Percentiles rank a stretch among this genome's conserved stretches.
Conservation (phyloP, 768 basidiomycete genomes). For the Trametes punicea region DNA sequence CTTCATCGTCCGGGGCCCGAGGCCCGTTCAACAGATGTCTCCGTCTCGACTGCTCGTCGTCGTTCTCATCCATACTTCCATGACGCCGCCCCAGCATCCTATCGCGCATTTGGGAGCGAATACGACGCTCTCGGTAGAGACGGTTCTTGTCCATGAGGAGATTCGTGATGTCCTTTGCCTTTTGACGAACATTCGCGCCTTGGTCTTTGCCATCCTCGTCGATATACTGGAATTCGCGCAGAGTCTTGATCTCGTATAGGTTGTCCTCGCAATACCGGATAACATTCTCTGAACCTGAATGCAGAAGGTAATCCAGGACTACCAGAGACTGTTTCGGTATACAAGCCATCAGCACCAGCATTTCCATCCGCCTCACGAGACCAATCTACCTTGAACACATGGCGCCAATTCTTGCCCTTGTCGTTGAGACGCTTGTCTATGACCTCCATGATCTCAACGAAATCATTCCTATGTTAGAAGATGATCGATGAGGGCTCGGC, state of each 20-base stretch:
- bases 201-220: conserved; percentile 93
- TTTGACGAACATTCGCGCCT: conserved; percentile 91
- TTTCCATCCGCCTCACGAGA: too few relatives aligned
- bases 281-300: conserved; percentile 93
- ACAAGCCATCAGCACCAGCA: neutral
- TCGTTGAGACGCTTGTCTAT: conserved; percentile 95
- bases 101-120: conserved; percentile 83
- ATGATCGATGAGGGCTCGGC: neutral
- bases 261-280: conserved; percentile 97
- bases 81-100: conserved; percentile 63
- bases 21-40: conserved; percentile 16
- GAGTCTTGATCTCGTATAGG: conserved; percentile 93
- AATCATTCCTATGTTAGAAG: conserved; percentile 61
- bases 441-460: conserved; percentile 99
- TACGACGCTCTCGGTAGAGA: conserved; percentile 73
- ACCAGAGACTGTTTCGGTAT: conserved; percentile 84
- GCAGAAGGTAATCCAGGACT: conserved; percentile 88
- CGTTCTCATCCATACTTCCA: conserved; percentile 37
- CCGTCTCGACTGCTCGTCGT: conserved; percentile 28
- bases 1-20: conserved; percentile 45
- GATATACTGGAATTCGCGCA: conserved; percentile 94
- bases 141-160: conserved; percentile 79
- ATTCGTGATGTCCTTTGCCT: conserved; percentile 95
- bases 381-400: conserved; percentile 84
- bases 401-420: conserved; percentile 99